Percentiles rank a stretch among this genome's conserved stretches.
These are phyloP conservation scores for Begonia loranthoides DNA, from an alignment of 306 rosid species.

Conservation along the genomic window DNA sequence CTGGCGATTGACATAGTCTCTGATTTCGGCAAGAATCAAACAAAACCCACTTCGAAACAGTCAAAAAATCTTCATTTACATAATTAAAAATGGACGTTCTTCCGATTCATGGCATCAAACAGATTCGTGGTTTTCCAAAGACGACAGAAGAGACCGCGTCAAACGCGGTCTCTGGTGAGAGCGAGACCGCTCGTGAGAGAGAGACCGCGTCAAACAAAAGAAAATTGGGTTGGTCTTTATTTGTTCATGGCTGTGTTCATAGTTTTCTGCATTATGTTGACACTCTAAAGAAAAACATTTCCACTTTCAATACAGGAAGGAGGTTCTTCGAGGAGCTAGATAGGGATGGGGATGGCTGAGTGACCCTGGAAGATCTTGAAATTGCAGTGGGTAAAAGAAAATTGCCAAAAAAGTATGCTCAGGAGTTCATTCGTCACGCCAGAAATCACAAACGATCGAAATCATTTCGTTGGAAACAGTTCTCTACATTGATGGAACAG, in stretches of 20 bases:
- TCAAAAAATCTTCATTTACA: too few relatives aligned
- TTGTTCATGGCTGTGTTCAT: conserved; percentile 2
- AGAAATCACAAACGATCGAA: conserved; percentile 84
- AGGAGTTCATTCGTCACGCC: conserved; percentile 86
- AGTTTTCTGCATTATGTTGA: not conserved
- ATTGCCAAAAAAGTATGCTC: conserved; percentile 87
- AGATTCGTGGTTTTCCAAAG: too few relatives aligned
- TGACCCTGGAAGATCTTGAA: conserved; percentile 88
- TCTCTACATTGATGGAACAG: conserved; percentile 87
- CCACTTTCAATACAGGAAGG: conserved; percentile 39
- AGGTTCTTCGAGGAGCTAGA: conserved; percentile 98
- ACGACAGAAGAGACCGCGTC: too few relatives aligned
- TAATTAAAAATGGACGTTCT: too few relatives aligned
- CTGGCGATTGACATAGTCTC: too few relatives aligned
- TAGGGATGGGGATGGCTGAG: conserved; percentile 95
- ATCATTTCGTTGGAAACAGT: conserved; percentile 96
- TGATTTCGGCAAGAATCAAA: too few relatives aligned
- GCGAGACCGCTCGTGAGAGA: too few relatives aligned
- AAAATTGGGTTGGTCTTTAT: not conserved
- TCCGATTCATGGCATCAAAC: too few relatives aligned
- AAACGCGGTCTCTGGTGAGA: too few relatives aligned
- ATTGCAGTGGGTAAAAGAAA: conserved; percentile 82
- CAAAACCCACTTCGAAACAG: too few relatives aligned
- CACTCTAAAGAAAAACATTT: not conserved
- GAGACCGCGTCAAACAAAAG: too few relatives aligned